Conservation (phyloP, 2,329 filamentous ascomycete genomes). For the Alternaria ethzedia region DNA sequence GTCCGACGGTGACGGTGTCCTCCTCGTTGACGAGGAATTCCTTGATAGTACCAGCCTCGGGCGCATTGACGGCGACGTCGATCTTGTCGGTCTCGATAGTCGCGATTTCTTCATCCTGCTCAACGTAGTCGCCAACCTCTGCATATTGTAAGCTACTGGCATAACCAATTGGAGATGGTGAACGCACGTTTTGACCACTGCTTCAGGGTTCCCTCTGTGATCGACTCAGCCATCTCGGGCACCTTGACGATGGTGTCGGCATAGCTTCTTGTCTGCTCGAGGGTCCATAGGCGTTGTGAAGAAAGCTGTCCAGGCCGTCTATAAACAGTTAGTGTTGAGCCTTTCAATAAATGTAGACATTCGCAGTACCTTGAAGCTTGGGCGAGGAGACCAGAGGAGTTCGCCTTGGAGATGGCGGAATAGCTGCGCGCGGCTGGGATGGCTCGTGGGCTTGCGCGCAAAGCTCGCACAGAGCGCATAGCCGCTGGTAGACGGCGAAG, state of each 20-base stretch:
- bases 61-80: slow-evolving; percentile 94
- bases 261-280: slow-evolving; percentile 47
- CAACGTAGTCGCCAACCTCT: slow-evolving; percentile 90
- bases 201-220: slow-evolving; percentile 95
- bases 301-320: slow-evolving; percentile 41
- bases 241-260: slow-evolving; percentile 91
- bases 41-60: slow-evolving; percentile 87
- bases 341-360: neutral
- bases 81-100: slow-evolving; percentile 99
- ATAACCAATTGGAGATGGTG: neutral
- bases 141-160: slow-evolving; percentile 13
- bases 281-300: slow-evolving; percentile 30
- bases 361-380: slow-evolving; percentile 35
- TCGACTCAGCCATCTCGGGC: slow-evolving; percentile 97
- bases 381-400: slow-evolving; percentile 40
- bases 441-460: slow-evolving; percentile 39
- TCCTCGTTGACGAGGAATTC: slow-evolving; percentile 92
- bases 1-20: slow-evolving; percentile 92
- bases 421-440: slow-evolving; percentile 41
- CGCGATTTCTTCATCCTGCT: slow-evolving; percentile 95
- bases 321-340: slow-evolving; percentile 17
- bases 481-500: slow-evolving; percentile 43
- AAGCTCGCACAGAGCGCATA: slow-evolving; percentile 37
- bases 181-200: slow-evolving; percentile 80
- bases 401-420: slow-evolving; percentile 42